phyloP scores from a whole-genome alignment of 179 eudicot species.

The Actinidia arguta region DNA sequence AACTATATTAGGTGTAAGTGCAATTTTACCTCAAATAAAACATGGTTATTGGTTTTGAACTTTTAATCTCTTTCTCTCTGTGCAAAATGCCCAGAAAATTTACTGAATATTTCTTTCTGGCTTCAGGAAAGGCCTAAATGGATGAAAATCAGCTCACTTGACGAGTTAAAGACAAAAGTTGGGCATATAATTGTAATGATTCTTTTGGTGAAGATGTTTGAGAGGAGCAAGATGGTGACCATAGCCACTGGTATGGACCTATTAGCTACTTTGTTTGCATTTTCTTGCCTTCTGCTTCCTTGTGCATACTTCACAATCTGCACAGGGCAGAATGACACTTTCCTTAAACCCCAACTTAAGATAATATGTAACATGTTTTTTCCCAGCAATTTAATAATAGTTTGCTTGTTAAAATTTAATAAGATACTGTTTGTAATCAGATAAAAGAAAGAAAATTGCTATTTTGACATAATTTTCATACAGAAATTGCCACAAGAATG shows the following conservation, averaged over 20 bases:
- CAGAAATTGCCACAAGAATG: too few relatives aligned
- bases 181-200: slow-evolving; percentile 98
- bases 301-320: slow-evolving; percentile 89
- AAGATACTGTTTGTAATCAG: too few relatives aligned
- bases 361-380: not conserved
- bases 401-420: not conserved
- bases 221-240: slow-evolving; percentile 98
- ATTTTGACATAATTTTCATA: too few relatives aligned
- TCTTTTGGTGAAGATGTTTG: slow-evolving; percentile 95
- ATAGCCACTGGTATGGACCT: slow-evolving; percentile 95
- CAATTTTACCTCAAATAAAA: too few relatives aligned
- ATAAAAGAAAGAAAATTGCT: too few relatives aligned
- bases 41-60: not conserved
- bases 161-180: slow-evolving; percentile 90
- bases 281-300: slow-evolving; percentile 92
- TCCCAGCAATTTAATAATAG: not conserved
- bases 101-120: not conserved
- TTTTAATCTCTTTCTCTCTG: not conserved
- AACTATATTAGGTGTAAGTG: too few relatives aligned
- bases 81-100: not conserved
- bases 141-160: slow-evolving; percentile 97
- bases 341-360: not conserved
- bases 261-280: slow-evolving; percentile 86
- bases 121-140: slow-evolving; percentile 91
- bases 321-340: slow-evolving; percentile 40